Evolutionary conservation across 208 protist species (phyloP), one percentile per base, ranked within the genome.

Genomic region (Acanthamoeba sp.): DNA sequence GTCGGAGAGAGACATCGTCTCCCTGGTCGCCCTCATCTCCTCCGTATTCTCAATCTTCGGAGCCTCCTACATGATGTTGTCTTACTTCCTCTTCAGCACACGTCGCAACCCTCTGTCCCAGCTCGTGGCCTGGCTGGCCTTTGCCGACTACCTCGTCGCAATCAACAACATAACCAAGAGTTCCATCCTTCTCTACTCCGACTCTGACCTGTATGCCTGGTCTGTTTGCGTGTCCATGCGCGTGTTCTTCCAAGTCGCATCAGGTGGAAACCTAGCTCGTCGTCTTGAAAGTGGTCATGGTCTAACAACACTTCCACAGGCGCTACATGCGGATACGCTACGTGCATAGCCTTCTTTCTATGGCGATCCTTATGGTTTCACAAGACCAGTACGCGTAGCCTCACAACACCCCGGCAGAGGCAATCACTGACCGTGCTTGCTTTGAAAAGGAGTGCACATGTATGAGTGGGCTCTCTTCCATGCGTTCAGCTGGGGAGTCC

Each of bases 341-440:
- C 78, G n/a, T 52, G 40, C 38, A 88, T 88, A 9, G 78, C 78
- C 29, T 88, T 88, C 78, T 88, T 88, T n/a, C 78, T 88, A 2
- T 88, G 78, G 78, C 40, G 78, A 2, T 62, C 40, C 10, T n/a
- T 55, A 10, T 62, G 50, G 48, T 62, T 62, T 36, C 40, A 88
- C 20, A 45, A 57, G 29, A 88, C 78, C 12, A 45, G 78, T 88
- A 57, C 48, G 78, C 71, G 24, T 38, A 27, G 24, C 10, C n/a
- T 38, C 12, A 22, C 36, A 36, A 24, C 29, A n/a, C n/a, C n/a
- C n/a, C n/a, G n/a, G n/a, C n/a, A n/a, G n/a, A n/a, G n/a, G n/a
- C n/a, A n/a, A n/a, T n/a, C n/a, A n/a, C n/a, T n/a, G n/a, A n/a
- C 34, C 22, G 7, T 57, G 29, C 3, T 50, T 88, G 50, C 55